phyloP scores from a whole-genome alignment of 116 monocot genomes.

The Iris pallida region DNA sequence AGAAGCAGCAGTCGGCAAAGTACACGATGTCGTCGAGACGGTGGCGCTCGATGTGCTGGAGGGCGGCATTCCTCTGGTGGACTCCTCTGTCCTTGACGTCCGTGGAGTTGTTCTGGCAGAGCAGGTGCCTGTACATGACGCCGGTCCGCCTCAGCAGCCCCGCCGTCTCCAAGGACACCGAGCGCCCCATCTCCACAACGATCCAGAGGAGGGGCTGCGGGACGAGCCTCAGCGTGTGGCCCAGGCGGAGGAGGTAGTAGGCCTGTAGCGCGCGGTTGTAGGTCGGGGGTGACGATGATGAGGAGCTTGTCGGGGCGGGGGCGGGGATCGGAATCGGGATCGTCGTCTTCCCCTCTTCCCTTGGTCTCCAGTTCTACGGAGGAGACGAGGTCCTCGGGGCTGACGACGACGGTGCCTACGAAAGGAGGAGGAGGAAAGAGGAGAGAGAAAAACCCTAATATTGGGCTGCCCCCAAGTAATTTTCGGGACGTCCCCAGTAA shows the following conservation, averaged over 20 bases:
- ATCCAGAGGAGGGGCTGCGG: conserved; percentile 73
- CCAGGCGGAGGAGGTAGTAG: conserved; percentile 52
- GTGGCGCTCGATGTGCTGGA: conserved; percentile 71
- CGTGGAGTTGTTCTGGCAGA: conserved; percentile 28
- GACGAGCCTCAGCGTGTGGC: conserved; percentile 64
- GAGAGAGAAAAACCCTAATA: too few relatives aligned
- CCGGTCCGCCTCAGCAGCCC: conserved; percentile 49
- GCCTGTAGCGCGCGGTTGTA: conserved; percentile 79
- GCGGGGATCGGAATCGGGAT: too few relatives aligned
- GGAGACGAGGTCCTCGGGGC: too few relatives aligned
- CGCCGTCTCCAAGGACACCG: conserved; percentile 62
- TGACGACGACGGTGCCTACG: too few relatives aligned
- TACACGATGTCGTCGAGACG: conserved; percentile 76
- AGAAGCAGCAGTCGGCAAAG: conserved; percentile 91
- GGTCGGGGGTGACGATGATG: conserved; percentile 77
- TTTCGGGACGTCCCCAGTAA: too few relatives aligned
- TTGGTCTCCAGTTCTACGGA: too few relatives aligned
- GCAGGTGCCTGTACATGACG: conserved; percentile 75
- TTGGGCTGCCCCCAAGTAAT: too few relatives aligned
- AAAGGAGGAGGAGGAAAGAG: too few relatives aligned
- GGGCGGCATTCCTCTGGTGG: conserved; percentile 73
- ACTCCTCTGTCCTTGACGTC: conserved; percentile 65
- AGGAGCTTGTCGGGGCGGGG: too few relatives aligned
- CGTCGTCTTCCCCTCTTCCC: too few relatives aligned
- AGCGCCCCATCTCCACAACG: conserved; percentile 60